Evolutionary conservation across 2,329 filamentous ascomycete species (phyloP).

Genomic region (Daldinia sp.): DNA sequence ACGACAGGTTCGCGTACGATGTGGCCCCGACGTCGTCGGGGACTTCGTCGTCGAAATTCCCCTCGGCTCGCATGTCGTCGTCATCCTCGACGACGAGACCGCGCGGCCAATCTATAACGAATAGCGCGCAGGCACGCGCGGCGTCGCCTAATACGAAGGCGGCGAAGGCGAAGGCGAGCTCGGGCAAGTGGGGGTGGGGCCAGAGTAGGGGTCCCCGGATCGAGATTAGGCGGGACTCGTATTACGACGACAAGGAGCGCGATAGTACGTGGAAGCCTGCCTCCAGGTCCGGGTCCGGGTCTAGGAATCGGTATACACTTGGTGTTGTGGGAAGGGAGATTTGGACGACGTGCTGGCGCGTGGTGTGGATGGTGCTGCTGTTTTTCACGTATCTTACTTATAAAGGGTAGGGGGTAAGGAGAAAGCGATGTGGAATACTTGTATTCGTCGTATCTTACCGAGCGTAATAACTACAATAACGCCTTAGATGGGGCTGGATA

Average conservation of each 20-base stretch:
- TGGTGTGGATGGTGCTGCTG: conserved; percentile 71
- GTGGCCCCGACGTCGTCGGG: conserved; percentile 49
- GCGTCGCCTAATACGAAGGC: conserved; percentile 42
- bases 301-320: conserved; percentile 53
- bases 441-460: not conserved
- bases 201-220: conserved; percentile 63
- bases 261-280: conserved; percentile 43
- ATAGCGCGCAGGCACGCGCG: conserved; percentile 41
- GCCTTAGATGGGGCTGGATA: not conserved
- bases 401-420: conserved; percentile 69
- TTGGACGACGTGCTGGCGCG: conserved; percentile 69
- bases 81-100: conserved; percentile 47
- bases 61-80: conserved; percentile 49
- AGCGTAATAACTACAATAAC: not conserved
- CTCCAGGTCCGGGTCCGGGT: conserved; percentile 21
- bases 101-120: conserved; percentile 47
- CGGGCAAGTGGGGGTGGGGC: conserved; percentile 60
- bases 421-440: not conserved
- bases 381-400: conserved; percentile 77
- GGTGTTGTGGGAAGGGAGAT: conserved; percentile 70
- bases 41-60: conserved; percentile 54
- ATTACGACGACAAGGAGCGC: conserved; percentile 56
- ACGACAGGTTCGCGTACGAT: conserved; percentile 53
- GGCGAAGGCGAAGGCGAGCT: conserved; percentile 27
- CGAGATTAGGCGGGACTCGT: conserved; percentile 61